Percentiles rank a stretch among this genome's conserved stretches.
These are phyloP conservation scores for Staphylotrichum tortipilum DNA, from an alignment of 495 filamentous ascomycete species.

Conservation along the genomic window DNA sequence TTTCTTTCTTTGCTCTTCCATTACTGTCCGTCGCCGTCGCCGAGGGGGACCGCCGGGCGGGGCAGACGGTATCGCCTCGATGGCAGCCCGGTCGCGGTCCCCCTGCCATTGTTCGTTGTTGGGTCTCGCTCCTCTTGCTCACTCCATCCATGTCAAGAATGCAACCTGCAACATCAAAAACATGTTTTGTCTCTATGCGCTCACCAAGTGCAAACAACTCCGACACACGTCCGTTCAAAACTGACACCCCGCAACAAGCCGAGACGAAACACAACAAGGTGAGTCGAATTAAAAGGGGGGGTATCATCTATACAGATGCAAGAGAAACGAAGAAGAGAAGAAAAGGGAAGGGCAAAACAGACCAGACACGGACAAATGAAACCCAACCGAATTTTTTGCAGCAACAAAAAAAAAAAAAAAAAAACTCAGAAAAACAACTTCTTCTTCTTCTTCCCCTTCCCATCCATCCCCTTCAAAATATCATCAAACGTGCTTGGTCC, in stretches of 20 bases:
- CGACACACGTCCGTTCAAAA: background rate
- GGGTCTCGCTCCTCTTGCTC: no score
- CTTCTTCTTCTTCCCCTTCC: slow-evolving; percentile 31
- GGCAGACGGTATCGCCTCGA: no score
- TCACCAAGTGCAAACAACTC: no score
- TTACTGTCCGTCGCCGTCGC: no score
- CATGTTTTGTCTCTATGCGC: no score
- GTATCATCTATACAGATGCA: slow-evolving; percentile 15
- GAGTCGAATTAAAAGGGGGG: slow-evolving; percentile 1
- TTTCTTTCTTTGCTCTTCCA: no score
- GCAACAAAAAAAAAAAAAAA: background rate
- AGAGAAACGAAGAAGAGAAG: background rate
- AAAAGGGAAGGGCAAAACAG: background rate
- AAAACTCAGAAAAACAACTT: slow-evolving; percentile 34
- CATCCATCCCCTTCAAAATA: slow-evolving; percentile 47
- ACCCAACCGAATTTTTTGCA: background rate
- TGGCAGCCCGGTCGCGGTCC: no score
- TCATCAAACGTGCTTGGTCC: slow-evolving; percentile 61
- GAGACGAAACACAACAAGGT: background rate
- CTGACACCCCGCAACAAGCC: background rate
- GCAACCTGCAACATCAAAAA: no score
- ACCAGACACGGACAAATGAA: background rate
- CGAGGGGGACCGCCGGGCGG: no score
- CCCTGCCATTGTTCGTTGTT: no score
- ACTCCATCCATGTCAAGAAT: no score